Conservation (phyloP, 2,329 filamentous ascomycete genomes). For the Camillea tinctor region DNA sequence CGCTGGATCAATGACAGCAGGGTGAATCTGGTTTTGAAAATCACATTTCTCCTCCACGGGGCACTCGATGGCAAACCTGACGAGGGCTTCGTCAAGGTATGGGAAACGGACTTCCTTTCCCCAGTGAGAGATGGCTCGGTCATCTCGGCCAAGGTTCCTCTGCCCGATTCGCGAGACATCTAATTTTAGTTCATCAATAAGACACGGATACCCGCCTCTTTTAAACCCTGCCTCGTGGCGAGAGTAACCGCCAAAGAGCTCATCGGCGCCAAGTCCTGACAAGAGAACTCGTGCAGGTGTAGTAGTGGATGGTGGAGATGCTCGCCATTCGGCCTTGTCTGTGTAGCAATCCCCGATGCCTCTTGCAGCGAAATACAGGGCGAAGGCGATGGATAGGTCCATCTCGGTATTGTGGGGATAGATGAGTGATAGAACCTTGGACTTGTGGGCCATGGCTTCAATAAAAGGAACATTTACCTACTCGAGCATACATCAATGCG, state of each 20-base stretch:
- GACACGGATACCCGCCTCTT: constrained; percentile 64
- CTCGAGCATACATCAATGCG: neutral
- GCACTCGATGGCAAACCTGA: constrained; percentile 72
- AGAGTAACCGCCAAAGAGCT: constrained; percentile 91
- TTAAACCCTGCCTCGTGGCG: constrained; percentile 77
- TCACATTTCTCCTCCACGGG: constrained; percentile 87
- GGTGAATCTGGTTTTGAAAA: constrained; percentile 56
- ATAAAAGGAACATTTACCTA: constrained; percentile 78
- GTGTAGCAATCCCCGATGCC: constrained; percentile 57
- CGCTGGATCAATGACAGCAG: constrained; percentile 62
- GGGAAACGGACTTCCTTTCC: constrained; percentile 86
- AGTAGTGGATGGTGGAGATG: constrained; percentile 28
- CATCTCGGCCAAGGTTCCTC: constrained; percentile 92
- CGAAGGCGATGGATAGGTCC: constrained; percentile 92
- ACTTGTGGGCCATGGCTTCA: constrained; percentile 68
- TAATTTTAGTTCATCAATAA: constrained; percentile 79
- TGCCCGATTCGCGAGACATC: constrained; percentile 85
- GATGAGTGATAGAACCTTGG: constrained; percentile 73
- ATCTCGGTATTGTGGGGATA: constrained; percentile 96
- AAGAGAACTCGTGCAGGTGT: constrained; percentile 80
- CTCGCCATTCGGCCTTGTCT: constrained; percentile 25
- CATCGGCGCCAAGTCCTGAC: constrained; percentile 91
- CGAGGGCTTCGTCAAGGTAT: constrained; percentile 81
- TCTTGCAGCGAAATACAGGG: constrained; percentile 91
- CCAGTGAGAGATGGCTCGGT: constrained; percentile 88